Evolutionary conservation across 371 early-diverging fungal genomes (phyloP), one percentile per base, ranked within the genome.

Genomic region (Dinochytrium kinnereticum): DNA sequence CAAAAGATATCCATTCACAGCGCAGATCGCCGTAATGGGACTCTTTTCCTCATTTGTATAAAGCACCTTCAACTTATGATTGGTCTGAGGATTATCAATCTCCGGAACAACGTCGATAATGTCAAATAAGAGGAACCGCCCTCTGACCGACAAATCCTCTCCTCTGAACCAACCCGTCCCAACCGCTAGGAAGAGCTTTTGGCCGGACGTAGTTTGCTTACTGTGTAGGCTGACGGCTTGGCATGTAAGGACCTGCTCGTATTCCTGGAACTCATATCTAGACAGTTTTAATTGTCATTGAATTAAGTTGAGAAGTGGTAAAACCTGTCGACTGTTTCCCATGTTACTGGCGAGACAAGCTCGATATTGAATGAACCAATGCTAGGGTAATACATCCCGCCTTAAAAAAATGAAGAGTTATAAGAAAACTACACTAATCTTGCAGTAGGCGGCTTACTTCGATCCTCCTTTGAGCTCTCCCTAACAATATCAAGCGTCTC

Each of bases 51-150:
- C 97, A 70, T 94, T 93, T 1, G 86, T 86, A 72, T 88, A 91
- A 21, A 96, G 78, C 64, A 90, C 81, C 76, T 99, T 99, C 70
- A 97, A 90, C 74, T 93, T 92, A 79, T 96, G 96, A 73, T 94
- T 95, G 0, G 96, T 95, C 80, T 96, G 95, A 34, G 98, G 99
- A 55, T 94, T 92, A 67, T 94, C 94, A 1, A 94, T 92, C 76
- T 97, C 95, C 1, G 99, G 99, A 7, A 99, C 97, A 26, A 99
- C 97, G 79, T 96, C 94, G 81, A 97, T 95, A 53, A 99, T 89
- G 72, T 99, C 99, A 78, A 94, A 97, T 2, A 99, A 82, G 73
- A 94, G 91, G 64, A 96, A 88, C 68, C 90, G 86, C 69, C 99
- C 99, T 36, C 94, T 88, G 80, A 93, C 90, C 0, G 95, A 85